These are phyloP conservation scores for Linum tenue DNA, from an alignment of 345 rosid species.

Conservation along the genomic window DNA sequence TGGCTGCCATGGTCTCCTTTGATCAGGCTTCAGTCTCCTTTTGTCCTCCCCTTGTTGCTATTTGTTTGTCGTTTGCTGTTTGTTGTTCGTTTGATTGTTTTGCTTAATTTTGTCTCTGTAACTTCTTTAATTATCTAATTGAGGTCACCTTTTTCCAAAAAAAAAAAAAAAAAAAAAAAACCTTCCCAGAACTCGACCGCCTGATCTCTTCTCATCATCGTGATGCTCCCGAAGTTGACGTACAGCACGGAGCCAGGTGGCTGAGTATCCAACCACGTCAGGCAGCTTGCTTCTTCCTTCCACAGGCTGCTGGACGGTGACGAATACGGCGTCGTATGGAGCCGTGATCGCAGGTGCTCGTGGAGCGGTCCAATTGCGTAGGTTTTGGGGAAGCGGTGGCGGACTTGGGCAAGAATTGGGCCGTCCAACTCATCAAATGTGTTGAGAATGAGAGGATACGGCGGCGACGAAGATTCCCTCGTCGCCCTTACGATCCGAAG, in stretches of 20 bases:
- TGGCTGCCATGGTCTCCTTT: no score
- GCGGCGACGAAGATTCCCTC: conserved; percentile 22
- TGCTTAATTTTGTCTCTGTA: no score
- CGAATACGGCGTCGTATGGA: background rate
- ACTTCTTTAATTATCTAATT: no score
- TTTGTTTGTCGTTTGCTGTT: no score
- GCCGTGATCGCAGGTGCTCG: conserved; percentile 25
- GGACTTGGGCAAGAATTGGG: conserved; percentile 35
- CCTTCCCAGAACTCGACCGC: conserved; percentile 37
- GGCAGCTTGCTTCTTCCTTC: conserved; percentile 33
- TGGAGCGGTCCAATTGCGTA: conserved; percentile 58
- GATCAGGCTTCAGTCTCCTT: no score
- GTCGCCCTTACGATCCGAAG: conserved; percentile 13
- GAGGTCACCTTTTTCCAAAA: no score
- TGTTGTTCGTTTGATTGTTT: no score
- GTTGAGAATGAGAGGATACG: conserved; percentile 50
- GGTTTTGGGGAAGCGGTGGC: conserved; percentile 26
- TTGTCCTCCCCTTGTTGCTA: no score
- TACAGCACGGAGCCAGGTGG: conserved; percentile 29
- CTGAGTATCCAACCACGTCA: conserved; percentile 36
- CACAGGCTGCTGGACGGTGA: conserved; percentile 19
- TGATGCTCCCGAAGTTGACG: conserved; percentile 40
- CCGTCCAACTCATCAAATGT: conserved; percentile 54
- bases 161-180: no score
- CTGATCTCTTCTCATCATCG: conserved; percentile 17